Evolutionary conservation across 108 stramenopile species (phyloP), one percentile per base, ranked within the genome.

Genomic region (Cyclotella choctawhatcheeana): DNA sequence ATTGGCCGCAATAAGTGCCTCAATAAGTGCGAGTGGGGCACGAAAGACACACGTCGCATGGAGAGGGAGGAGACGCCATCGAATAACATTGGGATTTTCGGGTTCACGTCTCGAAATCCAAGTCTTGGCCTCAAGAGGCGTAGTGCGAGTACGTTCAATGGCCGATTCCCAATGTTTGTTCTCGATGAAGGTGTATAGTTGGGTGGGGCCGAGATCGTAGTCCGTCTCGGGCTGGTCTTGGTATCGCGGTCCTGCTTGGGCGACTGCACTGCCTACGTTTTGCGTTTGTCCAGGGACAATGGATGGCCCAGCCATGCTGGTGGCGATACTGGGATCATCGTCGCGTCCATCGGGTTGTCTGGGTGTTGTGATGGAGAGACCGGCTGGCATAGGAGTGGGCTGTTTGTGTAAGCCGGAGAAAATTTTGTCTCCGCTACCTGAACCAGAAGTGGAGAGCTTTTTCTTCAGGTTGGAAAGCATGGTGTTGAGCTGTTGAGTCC

Each of bases 151-250:
- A 2, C 88, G 82, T 25, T 75, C 83, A 62, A 89, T 81, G 22
- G 91, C 94, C 24, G 79, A 80, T 67, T 93, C 91, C 94, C 94
- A 95, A 17, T 85, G 82, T 61, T 88, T 92, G 53, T 82, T 83
- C 71, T 95, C 90, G 71, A 95, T 95, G 54, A 72, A 76, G n/a
- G 78, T 83, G 82, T 92, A 95, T 17, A 95, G 69, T 26, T 85
- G 82, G 24, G 94, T 90, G 4, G 91, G 83, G 17, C 86, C 87
- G 24, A 81, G 70, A 59, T 95, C 91, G 67, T 95, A 95, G 67
- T 92, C 89, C 20, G 82, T 83, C 74, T 95, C 94, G 6, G 77
- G 81, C 43, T 84, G 83, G 62, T 85, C 79, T 55, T 71, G 71
- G 67, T 79, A 73, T 48, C 64, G 70, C 21, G 78, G 71, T 8